Base-by-base conservation (phyloP, 1,139 yeast genomes). In the Scheffersomyces quercinus region DNA sequence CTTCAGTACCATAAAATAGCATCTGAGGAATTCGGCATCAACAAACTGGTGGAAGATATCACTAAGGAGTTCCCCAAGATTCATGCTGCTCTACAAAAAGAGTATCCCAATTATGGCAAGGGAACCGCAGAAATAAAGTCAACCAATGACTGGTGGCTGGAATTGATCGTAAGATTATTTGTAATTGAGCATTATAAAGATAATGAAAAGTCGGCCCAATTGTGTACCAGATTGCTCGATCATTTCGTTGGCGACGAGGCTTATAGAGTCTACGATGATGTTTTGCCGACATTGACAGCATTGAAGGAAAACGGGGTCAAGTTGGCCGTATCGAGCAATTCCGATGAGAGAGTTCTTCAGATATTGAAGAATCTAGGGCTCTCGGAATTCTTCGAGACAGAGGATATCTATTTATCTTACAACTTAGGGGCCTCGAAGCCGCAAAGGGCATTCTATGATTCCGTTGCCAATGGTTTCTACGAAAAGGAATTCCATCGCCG, bases 51-150 rank as follows among this genome's bases (percentile, higher is more conserved):
- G 1, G 63, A 58, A 2, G 51, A 55, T 3, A 65, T 73, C 15
- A 57, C 52, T 14, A 11, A 44, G 3, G 63, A 62, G 1, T 73
- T 73, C 41, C 69, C 75, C 2, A 13, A 24, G 3, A 49, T 61
- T 1, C 65, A 70, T 48, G 50, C 60, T 12, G 52, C 54, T 14
- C 50, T 73, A 50, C 45, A 52, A 14, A 35, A 50, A 13, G 49
- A 62, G 42, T 77, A 65, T 53, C 90, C 90, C 11, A 82, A 83
- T 53, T 84, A 81, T 54, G 91, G 91, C 1, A 81, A 79, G 47
- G 45, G 52, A 13, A 49, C 54, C n/a, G 36, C 37, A 0, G 54
- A 56, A 7, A 57, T 71, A 15, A 34, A 40, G 0, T 44, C 58
- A 24, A 47, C 74, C 12, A 68, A 68, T 15, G 68, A 73, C 30